These are phyloP conservation scores for Periconia macrospinosa DNA, from an alignment of 2,329 filamentous ascomycete genomes.

Conservation along the genomic window DNA sequence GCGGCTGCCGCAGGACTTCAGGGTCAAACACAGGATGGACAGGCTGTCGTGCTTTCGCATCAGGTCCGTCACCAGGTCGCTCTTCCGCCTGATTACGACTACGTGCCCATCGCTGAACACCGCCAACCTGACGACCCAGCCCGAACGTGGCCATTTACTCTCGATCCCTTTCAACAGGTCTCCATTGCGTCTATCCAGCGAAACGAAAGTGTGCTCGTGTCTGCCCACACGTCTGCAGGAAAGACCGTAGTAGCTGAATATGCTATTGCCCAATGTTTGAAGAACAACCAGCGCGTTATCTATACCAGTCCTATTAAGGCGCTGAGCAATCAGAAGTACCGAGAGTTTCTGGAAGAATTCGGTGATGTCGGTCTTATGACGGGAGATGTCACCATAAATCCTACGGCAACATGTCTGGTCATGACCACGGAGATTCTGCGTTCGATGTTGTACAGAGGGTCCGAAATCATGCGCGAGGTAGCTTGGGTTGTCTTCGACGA, in stretches of 20 bases:
- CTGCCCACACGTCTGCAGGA: conserved; percentile 94
- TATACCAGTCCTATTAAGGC: conserved; percentile 99
- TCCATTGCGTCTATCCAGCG: conserved; percentile 94
- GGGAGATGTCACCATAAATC: conserved; percentile 98
- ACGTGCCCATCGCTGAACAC: conserved; percentile 92
- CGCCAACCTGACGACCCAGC: conserved; percentile 86
- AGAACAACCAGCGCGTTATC: conserved; percentile 96
- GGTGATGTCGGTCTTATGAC: conserved; percentile 98
- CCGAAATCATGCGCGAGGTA: conserved; percentile 99
- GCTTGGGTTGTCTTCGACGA: conserved; percentile 99
- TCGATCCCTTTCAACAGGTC: conserved; percentile 96
- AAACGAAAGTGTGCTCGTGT: conserved; percentile 94
- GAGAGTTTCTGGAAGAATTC: conserved; percentile 94
- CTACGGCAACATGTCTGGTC: conserved; percentile 93
- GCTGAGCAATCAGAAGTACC: conserved; percentile 96
- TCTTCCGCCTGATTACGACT: conserved; percentile 89
- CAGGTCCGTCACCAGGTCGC: conserved; percentile 99
- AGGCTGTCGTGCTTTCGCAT: conserved; percentile 83
- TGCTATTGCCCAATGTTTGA: conserved; percentile 94
- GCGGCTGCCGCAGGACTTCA: conserved; percentile 73
- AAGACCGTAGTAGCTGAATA: conserved; percentile 99
- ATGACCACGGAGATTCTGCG: conserved; percentile 99
- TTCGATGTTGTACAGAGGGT: conserved; percentile 96
- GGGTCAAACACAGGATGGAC: conserved; percentile 63
- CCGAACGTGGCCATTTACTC: conserved; percentile 80